phyloP scores from a whole-genome alignment of 2,329 filamentous ascomycete species.

The Aspergillus ruber region DNA sequence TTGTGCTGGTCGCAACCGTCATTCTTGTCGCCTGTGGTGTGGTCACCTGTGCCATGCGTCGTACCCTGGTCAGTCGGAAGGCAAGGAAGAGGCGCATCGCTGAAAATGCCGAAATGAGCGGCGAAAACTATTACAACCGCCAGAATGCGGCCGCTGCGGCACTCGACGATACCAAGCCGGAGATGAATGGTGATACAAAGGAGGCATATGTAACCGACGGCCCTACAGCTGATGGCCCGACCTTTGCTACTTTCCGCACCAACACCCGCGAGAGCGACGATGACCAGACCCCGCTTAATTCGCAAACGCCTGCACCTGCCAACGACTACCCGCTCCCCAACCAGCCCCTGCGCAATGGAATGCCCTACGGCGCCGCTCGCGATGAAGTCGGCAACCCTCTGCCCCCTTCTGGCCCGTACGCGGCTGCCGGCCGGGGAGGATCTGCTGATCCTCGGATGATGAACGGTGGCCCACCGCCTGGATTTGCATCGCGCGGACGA shows the following conservation, averaged over 20 bases:
- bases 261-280: constrained; percentile 31
- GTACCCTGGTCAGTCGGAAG: constrained; percentile 84
- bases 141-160: constrained; percentile 35
- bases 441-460: constrained; percentile 40
- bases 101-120: constrained; percentile 95
- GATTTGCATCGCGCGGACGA: constrained; percentile 50
- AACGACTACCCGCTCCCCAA: constrained; percentile 23
- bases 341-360: constrained; percentile 21
- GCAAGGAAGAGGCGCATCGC: constrained; percentile 87
- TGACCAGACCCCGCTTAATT: constrained; percentile 36
- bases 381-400: constrained; percentile 38
- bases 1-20: constrained; percentile 83
- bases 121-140: constrained; percentile 79
- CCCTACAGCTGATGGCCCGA: constrained; percentile 45
- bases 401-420: constrained; percentile 26
- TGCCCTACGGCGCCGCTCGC: constrained; percentile 25
- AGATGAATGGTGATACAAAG: constrained; percentile 47
- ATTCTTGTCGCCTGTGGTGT: constrained; percentile 74
- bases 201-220: constrained; percentile 53
- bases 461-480: constrained; percentile 32
- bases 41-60: constrained; percentile 89
- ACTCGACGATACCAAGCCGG: constrained; percentile 10
- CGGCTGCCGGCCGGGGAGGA: constrained; percentile 23
- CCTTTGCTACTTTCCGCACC: constrained; percentile 41
- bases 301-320: constrained; percentile 22